phyloP scores from a whole-genome alignment of 306 rosid species.

The Betula pendula region DNA sequence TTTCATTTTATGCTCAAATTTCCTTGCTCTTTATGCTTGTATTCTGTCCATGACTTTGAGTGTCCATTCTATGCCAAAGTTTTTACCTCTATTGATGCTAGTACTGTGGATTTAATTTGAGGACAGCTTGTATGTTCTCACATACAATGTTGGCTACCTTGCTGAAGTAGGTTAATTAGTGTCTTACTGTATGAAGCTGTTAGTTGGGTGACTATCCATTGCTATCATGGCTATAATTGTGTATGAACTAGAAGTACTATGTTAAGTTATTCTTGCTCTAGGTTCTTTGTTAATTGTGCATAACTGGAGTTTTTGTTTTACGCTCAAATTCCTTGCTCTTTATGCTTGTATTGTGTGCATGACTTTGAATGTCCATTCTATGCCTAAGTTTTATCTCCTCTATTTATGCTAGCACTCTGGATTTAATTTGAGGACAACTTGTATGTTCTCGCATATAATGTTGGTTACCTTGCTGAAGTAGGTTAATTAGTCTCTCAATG shows the following conservation, averaged over 20 bases:
- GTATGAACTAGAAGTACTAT: not conserved
- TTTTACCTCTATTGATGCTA: not conserved
- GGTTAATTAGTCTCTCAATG: not conserved
- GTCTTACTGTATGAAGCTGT: not conserved
- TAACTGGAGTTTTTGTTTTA: not conserved
- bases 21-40: not conserved
- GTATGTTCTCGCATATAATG: not conserved
- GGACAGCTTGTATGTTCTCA: not conserved
- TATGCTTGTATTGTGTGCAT: not conserved
- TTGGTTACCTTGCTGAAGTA: not conserved
- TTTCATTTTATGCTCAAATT: not conserved
- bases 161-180: not conserved
- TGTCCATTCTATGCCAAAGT: not conserved
- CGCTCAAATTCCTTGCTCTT: not conserved
- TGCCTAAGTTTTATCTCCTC: not conserved
- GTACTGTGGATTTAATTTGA: not conserved
- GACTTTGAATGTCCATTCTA: not conserved
- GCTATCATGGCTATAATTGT: too few species aligned
- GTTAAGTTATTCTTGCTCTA: not conserved
- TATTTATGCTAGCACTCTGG: not conserved
- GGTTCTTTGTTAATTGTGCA: constrained; percentile 1
- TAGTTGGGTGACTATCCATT: not conserved
- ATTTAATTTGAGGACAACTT: not conserved
- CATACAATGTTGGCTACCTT: not conserved
- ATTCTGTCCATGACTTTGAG: not conserved